A percentile compares a stretch with the other conserved stretches of the same genome.
These are phyloP conservation scores for Choiromyces venosus DNA, from an alignment of 495 filamentous ascomycete species.

Conservation along the genomic window DNA sequence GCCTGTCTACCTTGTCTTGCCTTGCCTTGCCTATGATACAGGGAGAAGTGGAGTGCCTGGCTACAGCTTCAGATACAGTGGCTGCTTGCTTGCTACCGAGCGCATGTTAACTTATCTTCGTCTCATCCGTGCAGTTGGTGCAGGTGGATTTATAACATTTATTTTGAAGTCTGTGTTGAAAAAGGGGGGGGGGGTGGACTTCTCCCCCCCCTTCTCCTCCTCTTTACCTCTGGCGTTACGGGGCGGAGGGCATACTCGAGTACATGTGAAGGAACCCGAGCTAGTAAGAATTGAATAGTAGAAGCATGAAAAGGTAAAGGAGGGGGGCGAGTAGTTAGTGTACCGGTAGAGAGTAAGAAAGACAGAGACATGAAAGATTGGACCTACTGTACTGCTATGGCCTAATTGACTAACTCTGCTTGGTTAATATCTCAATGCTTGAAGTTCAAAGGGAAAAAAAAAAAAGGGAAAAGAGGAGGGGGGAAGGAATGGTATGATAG, in stretches of 20 bases:
- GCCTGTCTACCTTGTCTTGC: no score
- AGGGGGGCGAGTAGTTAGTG: not conserved
- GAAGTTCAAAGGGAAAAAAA: not conserved
- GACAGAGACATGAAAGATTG: not conserved
- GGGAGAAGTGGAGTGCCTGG: no score
- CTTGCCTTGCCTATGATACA: not conserved
- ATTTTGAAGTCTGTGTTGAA: not conserved
- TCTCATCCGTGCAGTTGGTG: not conserved
- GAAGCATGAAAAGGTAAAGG: not conserved
- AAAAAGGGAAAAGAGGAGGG: not conserved
- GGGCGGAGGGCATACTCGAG: not conserved
- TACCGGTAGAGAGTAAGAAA: not conserved
- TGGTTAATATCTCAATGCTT: not conserved
- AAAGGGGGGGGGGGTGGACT: not conserved
- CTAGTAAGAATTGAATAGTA: not conserved
- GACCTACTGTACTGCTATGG: not conserved
- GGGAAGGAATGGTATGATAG: not conserved
- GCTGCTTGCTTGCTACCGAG: not conserved
- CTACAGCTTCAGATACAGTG: not conserved
- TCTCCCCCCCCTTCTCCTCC: not conserved
- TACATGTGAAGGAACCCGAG: not conserved
- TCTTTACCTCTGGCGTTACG: not conserved
- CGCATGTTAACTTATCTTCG: not conserved
- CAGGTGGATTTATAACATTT: slow-evolving; percentile 1
- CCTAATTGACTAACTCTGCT: not conserved